Evolutionary conservation across 768 basidiomycete genomes (phyloP), one percentile per base, ranked within the genome.

Genomic region (Grammothele lineata): DNA sequence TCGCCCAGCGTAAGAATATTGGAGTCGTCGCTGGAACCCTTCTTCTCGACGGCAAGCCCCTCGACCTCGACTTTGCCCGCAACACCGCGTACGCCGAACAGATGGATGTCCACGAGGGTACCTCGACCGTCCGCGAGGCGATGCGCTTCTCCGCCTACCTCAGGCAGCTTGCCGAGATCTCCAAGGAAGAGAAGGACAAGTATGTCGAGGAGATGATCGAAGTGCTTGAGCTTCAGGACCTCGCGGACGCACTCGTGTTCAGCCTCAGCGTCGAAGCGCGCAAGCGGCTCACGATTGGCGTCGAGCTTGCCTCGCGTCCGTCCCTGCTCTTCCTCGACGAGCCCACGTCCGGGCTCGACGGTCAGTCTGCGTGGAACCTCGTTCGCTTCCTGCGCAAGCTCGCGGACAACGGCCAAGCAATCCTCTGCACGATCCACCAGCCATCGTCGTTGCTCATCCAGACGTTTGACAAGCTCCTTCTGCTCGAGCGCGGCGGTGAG

Each of bases 381-480:
- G 78, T 90, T 22, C 82, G 85, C 33, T 87, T 93, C 78, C 63
- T 92, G 37, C 72, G 84, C 10, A 90, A 91, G 60, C 78, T 93
- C 34, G 88, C 89, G 9, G 80, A 87, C 54, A 81, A 83, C 55
- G 92, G 92, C 10, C 90, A 92, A 58, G 87, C 89, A 35, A 93
- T 93, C 57, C 75, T 94, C 12, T 92, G 90, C 66, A 94, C 88
- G 3, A 91, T 93, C 55, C 90, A 92, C 53, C 91, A 92, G 54
- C 91, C 91, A 3, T 90, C 88, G 3, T 81, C 88, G 3, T 73
- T 91, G 17, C 70, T 95, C 2, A 94, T 95, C 66, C 85, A 92
- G 64, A 83, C 82, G 57, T 94, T 96, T 56, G 92, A 86, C 55
- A 76, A 81, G 32, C 66, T 85, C 37, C 62, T 87, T 22, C 69